A percentile compares a stretch with the other conserved stretches of the same genome.
Evolutionary conservation across 352 stramenopile species (phyloP).

Genomic region (Globisporangium solare): DNA sequence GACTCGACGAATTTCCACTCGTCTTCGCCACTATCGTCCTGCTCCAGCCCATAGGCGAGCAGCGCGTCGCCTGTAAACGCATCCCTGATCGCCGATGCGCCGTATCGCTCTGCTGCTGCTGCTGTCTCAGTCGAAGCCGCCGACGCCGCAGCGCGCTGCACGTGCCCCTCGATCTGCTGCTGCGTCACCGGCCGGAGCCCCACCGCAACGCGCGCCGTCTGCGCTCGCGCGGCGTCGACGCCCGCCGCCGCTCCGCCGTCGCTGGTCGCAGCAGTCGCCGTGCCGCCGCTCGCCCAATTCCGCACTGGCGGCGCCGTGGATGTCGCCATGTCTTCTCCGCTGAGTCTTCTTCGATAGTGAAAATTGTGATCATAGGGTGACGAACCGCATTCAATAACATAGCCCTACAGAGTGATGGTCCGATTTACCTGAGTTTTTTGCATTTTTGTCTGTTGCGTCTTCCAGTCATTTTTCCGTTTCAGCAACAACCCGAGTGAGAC

Average conservation of each 20-base stretch:
- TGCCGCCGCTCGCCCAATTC: constrained; percentile 3
- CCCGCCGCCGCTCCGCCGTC: background rate
- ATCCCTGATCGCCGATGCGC: background rate
- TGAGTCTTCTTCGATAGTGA: no score
- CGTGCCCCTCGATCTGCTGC: constrained; percentile 14
- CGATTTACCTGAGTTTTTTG: background rate
- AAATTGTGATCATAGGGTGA: no score
- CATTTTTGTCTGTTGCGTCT: no score
- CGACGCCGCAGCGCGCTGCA: constrained; percentile 2
- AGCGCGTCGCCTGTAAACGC: no score
- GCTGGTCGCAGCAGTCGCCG: background rate
- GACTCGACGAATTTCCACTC: constrained; percentile 16
- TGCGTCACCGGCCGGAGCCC: constrained; percentile 14
- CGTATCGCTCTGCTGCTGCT: background rate
- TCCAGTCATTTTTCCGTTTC: background rate
- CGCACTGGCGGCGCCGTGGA: constrained; percentile 8
- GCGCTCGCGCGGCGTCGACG: background rate
- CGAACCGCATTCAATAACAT: no score
- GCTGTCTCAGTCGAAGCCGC: background rate
- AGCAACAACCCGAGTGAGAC: background rate
- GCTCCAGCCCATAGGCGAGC: background rate
- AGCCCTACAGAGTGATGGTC: constrained; percentile 1
- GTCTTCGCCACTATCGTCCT: constrained; percentile 4
- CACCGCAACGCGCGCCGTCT: constrained; percentile 6
- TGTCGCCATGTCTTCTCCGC: constrained; percentile 4